Evolutionary conservation across 2,329 filamentous ascomycete genomes (phyloP), one percentile per base, ranked within the genome.

Genomic region (Ophiostoma tasmaniense): DNA sequence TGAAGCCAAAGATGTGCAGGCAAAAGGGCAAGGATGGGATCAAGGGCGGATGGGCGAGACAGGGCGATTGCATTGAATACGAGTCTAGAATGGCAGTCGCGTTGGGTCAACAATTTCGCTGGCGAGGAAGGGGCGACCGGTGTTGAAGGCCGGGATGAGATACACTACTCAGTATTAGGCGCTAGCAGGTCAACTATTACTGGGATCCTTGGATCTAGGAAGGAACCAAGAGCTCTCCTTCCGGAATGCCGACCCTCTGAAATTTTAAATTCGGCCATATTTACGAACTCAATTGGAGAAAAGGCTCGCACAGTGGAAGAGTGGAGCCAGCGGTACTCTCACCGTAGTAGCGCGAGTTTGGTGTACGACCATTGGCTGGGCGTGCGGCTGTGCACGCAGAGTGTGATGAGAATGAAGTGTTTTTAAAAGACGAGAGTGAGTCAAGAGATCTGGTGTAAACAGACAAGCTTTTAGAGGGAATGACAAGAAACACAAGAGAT

Each of bases 271-370:
- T 17, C n/a, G 39, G 8, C 33, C 33, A 33, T 33, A 6, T 33
- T 33, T 33, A 33, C 8, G 5, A 33, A 6, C 8, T 33, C 33
- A 33, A 33, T 33, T 33, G 3, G 33, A n/a, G n/a, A 42, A 17
- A n/a, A 45, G 25, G 22, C 50, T 55, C 50, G 50, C 50, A 55
- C 50, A 25, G 50, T 55, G 50, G 10, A 14, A 55, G 50, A 25
- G 50, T 55, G 50, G 50, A 14, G 5, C 10, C 8, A 22, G 10
- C 22, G 50, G 33, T 22, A 64, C 17, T 64, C 62, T 37, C 62
- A 39, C 62, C 33, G 62, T 64, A 64, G 62, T 64, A 42, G 62
- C 35, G 62, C 62, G n/a, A 42, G 35, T 64, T 64, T 64, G 62
- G 62, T 64, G 35, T 64, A 64, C 30, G 33, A 42, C 62, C 35